Evolutionary conservation across 768 basidiomycete genomes (phyloP).

Genomic region (Boletus sp.): DNA sequence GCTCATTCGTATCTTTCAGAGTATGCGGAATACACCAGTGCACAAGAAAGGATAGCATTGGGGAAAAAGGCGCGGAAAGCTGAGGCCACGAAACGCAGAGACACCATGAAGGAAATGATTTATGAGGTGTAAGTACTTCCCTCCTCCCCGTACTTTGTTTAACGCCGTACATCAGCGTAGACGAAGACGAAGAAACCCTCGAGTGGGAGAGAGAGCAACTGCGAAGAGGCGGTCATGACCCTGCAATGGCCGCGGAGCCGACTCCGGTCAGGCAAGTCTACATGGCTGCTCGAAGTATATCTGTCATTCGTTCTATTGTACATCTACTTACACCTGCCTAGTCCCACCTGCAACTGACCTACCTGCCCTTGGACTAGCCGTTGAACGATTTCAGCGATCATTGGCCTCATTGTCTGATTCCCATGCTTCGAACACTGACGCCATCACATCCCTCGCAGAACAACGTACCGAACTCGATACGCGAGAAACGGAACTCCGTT

Average conservation of each 20-base stretch:
- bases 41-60: constrained; percentile 80
- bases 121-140: constrained; percentile 62
- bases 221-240: constrained; percentile 62
- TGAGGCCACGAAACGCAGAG: constrained; percentile 63
- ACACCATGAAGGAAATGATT: constrained; percentile 77
- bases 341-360: constrained; percentile 65
- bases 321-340: constrained; percentile 29
- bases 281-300: constrained; percentile 67
- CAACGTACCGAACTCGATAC: constrained; percentile 63
- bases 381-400: constrained; percentile 58
- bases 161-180: constrained; percentile 46
- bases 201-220: constrained; percentile 88
- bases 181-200: constrained; percentile 77
- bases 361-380: constrained; percentile 59
- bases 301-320: not conserved
- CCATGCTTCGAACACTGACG: constrained; percentile 57
- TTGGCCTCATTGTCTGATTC: constrained; percentile 62
- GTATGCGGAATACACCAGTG: constrained; percentile 83
- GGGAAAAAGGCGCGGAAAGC: constrained; percentile 77
- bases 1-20: constrained; percentile 42
- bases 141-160: not conserved
- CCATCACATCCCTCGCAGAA: constrained; percentile 53
- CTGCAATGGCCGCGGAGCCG: constrained; percentile 34
- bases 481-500: constrained; percentile 70
- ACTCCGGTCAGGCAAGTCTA: constrained; percentile 55